Percentiles rank a stretch among this genome's conserved stretches.
phyloP scores from a whole-genome alignment of 305 asterid genomes.

The Solanum hybrid region DNA sequence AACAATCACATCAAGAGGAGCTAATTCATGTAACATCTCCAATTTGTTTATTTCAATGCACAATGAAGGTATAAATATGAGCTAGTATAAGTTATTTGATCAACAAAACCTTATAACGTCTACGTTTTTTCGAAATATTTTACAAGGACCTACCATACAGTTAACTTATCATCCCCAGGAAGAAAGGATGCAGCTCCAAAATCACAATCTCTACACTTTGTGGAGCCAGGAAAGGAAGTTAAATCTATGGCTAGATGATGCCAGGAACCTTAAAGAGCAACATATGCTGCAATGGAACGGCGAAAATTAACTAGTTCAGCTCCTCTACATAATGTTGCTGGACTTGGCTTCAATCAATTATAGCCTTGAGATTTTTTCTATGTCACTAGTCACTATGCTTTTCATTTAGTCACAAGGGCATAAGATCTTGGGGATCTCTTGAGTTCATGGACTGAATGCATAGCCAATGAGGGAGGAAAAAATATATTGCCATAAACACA shows the following conservation, averaged over 20 bases:
- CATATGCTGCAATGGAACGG: neutral
- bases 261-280: neutral
- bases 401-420: constrained; percentile 34
- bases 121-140: neutral
- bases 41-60: neutral
- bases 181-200: neutral
- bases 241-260: neutral
- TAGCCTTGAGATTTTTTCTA: neutral
- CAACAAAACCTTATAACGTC: neutral
- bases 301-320: neutral
- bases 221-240: neutral
- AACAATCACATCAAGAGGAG: neutral
- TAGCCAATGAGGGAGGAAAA: constrained; percentile 70
- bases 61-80: neutral
- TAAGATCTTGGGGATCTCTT: constrained; percentile 28
- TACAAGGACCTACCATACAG: neutral
- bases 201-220: neutral
- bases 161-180: neutral
- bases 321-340: neutral
- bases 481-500: constrained; percentile 49
- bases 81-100: neutral
- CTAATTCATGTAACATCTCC: neutral
- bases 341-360: neutral
- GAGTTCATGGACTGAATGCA: constrained; percentile 75
- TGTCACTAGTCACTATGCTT: neutral